Conservation (phyloP, 148 eudicot genomes). For the Silene uniflora region DNA sequence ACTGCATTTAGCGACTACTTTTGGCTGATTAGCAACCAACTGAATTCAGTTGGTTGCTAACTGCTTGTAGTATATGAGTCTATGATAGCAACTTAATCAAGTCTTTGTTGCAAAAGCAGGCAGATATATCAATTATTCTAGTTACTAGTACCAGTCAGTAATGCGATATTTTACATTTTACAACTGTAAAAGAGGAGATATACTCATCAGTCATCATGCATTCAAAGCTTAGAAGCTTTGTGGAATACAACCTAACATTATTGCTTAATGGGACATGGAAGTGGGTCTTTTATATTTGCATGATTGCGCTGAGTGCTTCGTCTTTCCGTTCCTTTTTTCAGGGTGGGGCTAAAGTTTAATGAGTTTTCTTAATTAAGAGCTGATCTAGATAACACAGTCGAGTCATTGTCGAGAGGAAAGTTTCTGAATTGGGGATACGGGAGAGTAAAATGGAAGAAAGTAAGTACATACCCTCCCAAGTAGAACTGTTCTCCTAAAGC, state of each 20-base stretch:
- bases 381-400: conserved; percentile 24
- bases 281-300: conserved; percentile 26
- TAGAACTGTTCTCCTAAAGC: conserved; percentile 93
- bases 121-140: not conserved
- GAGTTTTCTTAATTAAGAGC: conserved; percentile 10
- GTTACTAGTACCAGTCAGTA: not conserved
- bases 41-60: too few species aligned
- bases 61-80: too few species aligned
- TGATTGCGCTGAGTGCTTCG: conserved; percentile 25
- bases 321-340: conserved; percentile 5
- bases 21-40: too few species aligned
- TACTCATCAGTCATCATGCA: conserved; percentile 15
- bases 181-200: not conserved
- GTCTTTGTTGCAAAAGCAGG: not conserved
- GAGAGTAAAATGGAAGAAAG: conserved; percentile 19
- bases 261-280: conserved; percentile 21
- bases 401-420: conserved; percentile 21
- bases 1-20: too few species aligned
- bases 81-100: not conserved
- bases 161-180: not conserved
- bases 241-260: conserved; percentile 29
- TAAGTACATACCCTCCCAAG: conserved; percentile 80
- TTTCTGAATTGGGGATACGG: conserved; percentile 20
- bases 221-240: conserved; percentile 11
- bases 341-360: not conserved